Evolutionary conservation across 495 filamentous ascomycete genomes (phyloP).

Genomic region (Achaetomiella virescens): DNA sequence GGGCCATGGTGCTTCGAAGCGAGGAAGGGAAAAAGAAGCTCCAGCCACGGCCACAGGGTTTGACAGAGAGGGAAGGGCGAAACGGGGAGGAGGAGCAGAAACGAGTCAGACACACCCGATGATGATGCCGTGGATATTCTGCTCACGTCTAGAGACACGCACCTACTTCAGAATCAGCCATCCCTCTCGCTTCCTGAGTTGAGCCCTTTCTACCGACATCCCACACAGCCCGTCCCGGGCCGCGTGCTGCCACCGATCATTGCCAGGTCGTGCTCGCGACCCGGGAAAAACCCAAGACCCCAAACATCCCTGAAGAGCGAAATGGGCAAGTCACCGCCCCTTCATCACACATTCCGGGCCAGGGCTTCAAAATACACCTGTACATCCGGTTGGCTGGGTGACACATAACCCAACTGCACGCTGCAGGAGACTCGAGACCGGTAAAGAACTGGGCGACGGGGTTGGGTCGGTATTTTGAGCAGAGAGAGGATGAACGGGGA

Average conservation of each 20-base stretch:
- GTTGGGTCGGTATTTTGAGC: background rate
- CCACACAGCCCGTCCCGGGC: background rate
- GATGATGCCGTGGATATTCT: background rate
- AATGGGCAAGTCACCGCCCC: too few relatives aligned
- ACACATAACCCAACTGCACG: background rate
- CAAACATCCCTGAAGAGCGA: too few relatives aligned
- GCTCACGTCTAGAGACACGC: too few relatives aligned
- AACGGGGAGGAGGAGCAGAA: background rate
- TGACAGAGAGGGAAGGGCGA: background rate
- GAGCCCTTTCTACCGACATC: background rate
- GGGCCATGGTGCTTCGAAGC: background rate
- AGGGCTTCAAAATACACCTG: background rate
- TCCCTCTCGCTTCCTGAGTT: too few relatives aligned
- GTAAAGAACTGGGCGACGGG: background rate
- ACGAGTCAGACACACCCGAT: background rate
- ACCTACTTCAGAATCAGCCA: too few relatives aligned
- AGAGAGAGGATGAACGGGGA: background rate
- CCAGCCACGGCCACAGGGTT: background rate
- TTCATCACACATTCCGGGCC: too few relatives aligned
- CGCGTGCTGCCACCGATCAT: constrained; percentile 1
- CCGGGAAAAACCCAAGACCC: too few relatives aligned
- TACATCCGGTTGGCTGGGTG: background rate
- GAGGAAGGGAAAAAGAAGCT: background rate
- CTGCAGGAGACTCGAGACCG: background rate
- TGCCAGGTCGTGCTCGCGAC: background rate